Evolutionary conservation across 2,329 filamentous ascomycete genomes (phyloP).

Genomic region (Diplodia corticola): DNA sequence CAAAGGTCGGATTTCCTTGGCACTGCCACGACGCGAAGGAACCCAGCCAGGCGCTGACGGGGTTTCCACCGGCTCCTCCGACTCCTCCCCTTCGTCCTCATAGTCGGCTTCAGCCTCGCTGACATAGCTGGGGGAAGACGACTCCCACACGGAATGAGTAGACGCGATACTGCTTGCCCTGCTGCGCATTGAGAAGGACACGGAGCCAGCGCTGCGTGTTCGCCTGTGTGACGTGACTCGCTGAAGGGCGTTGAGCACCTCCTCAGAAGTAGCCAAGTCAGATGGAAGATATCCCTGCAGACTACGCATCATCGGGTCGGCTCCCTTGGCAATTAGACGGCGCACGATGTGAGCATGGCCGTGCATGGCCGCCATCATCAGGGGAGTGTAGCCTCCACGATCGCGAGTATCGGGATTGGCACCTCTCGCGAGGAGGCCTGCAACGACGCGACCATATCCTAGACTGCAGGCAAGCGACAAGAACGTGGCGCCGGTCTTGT

Average conservation of each 20-base stretch:
- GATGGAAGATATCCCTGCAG: conserved; percentile 69
- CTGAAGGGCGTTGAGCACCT: conserved; percentile 64
- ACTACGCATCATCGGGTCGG: conserved; percentile 69
- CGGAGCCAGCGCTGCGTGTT: conserved; percentile 61
- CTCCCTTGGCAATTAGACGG: conserved; percentile 70
- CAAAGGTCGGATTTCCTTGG: background rate
- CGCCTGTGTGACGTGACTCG: conserved; percentile 63
- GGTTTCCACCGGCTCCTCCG: conserved; percentile 8
- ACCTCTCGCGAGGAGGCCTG: conserved; percentile 74
- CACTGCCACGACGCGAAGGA: conserved; percentile 17
- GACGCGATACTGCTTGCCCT: conserved; percentile 68
- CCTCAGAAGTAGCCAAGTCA: conserved; percentile 67
- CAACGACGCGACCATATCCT: conserved; percentile 73
- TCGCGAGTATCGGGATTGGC: conserved; percentile 74
- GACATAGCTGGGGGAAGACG: conserved; percentile 28
- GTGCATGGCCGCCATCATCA: conserved; percentile 79
- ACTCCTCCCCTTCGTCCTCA: conserved; percentile 22
- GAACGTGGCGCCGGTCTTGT: conserved; percentile 73
- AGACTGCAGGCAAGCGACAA: conserved; percentile 76
- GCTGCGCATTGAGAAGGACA: conserved; percentile 57
- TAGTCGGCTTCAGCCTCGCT: conserved; percentile 21
- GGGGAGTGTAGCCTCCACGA: conserved; percentile 75
- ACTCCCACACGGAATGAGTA: conserved; percentile 66
- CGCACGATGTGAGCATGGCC: conserved; percentile 74
- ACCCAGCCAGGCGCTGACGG: conserved; percentile 10